Evolutionary conservation across 495 filamentous ascomycete species (phyloP), one percentile per base, ranked within the genome.

Genomic region (Penicillium tannophilum): DNA sequence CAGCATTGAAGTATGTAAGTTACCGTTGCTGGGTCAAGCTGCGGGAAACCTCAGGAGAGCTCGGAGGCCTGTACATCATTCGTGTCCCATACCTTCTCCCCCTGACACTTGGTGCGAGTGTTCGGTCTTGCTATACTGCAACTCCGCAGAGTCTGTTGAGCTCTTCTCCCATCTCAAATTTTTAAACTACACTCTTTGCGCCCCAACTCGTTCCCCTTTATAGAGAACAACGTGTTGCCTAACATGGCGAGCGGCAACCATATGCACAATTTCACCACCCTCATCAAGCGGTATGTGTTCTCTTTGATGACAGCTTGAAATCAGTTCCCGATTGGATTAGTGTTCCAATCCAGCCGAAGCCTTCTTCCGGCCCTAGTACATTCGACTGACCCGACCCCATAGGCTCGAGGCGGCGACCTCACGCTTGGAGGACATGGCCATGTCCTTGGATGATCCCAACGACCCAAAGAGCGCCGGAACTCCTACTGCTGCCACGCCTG

Each of bases 401-500:
- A 99, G 94, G 79, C 90, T 99, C 62, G 94, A 99, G 82, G 94
- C 94, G 69, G 94, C 94, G 42, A 98, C 94, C 61, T 93, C 92
- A 62, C 87, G 95, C 59, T 83, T 99, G 58, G 94, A 98, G 80
- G 94, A 98, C 73, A 94, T 98, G 68, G 92, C 92, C 20, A 86
- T 90, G 64, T 85, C 88, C 26, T 79, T 89, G 51, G 81, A 81
- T 56, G 74, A 72, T 31, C 66, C 82, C 63, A 83, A 87, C 56
- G 70, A 81, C 14, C 73, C 84, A 30, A 81, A 82, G 63, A 74
- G 69, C 43, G 61, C 75, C 39, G 61, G 75, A 31, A 69, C 76
- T 11, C 61, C 81, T 20, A 61, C 78, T 44, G 65, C 72, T 52
- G 63, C 76, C 49, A 44, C 78, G 12, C 68, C 77, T 23, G 52